phyloP scores from a whole-genome alignment of 2,329 filamentous ascomycete genomes.

The Penicillium corylophilum region DNA sequence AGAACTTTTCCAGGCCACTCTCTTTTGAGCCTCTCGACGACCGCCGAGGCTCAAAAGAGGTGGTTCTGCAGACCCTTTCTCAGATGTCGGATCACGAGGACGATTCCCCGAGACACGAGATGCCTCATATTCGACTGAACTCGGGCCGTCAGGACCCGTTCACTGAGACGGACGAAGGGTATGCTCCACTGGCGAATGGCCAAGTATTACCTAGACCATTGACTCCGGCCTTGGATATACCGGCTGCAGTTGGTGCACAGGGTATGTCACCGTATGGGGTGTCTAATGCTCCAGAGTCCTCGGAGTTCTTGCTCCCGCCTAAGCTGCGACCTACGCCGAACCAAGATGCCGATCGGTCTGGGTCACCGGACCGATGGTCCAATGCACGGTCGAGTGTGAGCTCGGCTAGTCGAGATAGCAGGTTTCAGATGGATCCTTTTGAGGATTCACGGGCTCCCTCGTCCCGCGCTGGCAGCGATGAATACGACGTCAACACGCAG shows the following conservation, averaged over 20 bases:
- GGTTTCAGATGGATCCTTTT: constrained; percentile 55
- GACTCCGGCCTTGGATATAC: constrained; percentile 19
- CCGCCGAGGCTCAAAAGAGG: not conserved
- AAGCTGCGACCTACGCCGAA: constrained; percentile 49
- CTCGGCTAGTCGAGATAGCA: constrained; percentile 44
- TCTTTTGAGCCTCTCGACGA: not conserved
- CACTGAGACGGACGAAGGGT: constrained; percentile 36
- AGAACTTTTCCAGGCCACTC: not conserved
- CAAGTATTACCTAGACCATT: constrained; percentile 24
- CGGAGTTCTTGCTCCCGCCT: constrained; percentile 41
- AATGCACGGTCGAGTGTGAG: constrained; percentile 66
- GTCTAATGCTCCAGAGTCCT: constrained; percentile 50
- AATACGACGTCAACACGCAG: constrained; percentile 67
- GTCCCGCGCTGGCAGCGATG: constrained; percentile 62
- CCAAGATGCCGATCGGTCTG: constrained; percentile 50
- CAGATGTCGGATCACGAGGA: constrained; percentile 21
- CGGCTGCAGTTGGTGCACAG: constrained; percentile 10
- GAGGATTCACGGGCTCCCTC: constrained; percentile 61
- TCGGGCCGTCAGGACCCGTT: constrained; percentile 58
- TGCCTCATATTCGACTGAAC: constrained; percentile 65
- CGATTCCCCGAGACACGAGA: constrained; percentile 15
- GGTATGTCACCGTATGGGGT: constrained; percentile 43
- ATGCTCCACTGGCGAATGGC: constrained; percentile 14
- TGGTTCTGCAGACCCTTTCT: not conserved
- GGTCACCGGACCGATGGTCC: constrained; percentile 54